Evolutionary conservation across 371 early-diverging fungal genomes (phyloP), one percentile per base, ranked within the genome.

Genomic region (Blakeslea trispora): DNA sequence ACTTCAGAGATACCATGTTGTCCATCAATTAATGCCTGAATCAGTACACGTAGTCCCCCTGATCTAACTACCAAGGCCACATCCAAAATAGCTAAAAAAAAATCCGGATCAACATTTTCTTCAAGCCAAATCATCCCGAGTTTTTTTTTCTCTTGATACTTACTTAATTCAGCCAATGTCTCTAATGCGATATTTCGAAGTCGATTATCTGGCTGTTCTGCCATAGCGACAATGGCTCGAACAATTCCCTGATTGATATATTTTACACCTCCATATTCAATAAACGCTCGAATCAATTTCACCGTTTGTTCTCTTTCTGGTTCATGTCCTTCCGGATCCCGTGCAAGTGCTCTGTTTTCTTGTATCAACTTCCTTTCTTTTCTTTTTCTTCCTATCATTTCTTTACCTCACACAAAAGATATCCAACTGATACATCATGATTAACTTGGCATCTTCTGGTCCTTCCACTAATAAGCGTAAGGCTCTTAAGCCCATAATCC

Each of bases 161-260:
- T 81, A 91, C 91, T 79, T 45, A 91, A 66, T 70, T 94, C 94
- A 46, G 89, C 86, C 15, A 94, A 59, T 2, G 91, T 91, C 48
- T 91, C 91, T 11, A 92, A 51, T 42, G 88, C 86, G 4, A 90
- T 79, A 53, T 81, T 83, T 46, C 92, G 66, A 40, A 91, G 63
- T 52, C 83, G 83, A 54, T 89, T 90, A 43, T 93, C 93, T 3
- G 73, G 63, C 55, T 92, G 91, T 54, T 93, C 94, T 15, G 91
- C 87, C 21, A 93, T 71, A 0, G 93, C 85, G 3, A 91, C 87
- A 1, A 93, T 60, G 2, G 88, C 77, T 14, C 92, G 77, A 23
- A 92, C 76, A n/a, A 94, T 71, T 11, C 82, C 77, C 50, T 83
- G 85, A 2, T 85, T 81, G 11, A 90, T 58, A 47, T 83, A 61